phyloP scores from a whole-genome alignment of 495 filamentous ascomycete genomes.

The Penicillium maclennaniae region DNA sequence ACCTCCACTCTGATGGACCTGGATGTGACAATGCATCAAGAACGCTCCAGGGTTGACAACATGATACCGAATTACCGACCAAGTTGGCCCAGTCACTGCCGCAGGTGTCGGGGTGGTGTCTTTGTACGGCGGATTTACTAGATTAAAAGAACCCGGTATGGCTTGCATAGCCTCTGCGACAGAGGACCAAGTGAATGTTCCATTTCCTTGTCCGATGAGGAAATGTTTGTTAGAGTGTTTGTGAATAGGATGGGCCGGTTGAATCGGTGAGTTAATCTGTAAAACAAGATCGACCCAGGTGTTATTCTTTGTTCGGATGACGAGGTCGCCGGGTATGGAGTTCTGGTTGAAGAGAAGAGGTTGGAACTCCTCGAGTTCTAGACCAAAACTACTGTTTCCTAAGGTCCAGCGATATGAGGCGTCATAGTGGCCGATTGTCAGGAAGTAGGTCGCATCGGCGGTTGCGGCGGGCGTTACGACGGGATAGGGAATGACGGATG shows the following conservation, averaged over 20 bases:
- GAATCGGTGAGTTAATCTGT: constrained; percentile 27
- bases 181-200: constrained; percentile 45
- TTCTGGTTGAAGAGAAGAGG: constrained; percentile 48
- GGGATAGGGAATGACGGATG: constrained; percentile 39
- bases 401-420: constrained; percentile 47
- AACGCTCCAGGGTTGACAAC: constrained; percentile 56
- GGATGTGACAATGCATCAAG: constrained; percentile 59
- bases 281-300: constrained; percentile 59
- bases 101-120: constrained; percentile 47
- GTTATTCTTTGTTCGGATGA: constrained; percentile 48
- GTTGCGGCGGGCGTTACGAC: constrained; percentile 30
- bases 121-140: constrained; percentile 48
- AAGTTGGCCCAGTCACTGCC: constrained; percentile 31
- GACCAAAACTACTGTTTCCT: constrained; percentile 33
- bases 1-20: constrained; percentile 53
- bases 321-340: constrained; percentile 34
- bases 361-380: constrained; percentile 33
- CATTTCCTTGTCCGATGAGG: constrained; percentile 49
- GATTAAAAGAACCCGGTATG: constrained; percentile 49
- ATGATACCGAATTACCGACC: constrained; percentile 55
- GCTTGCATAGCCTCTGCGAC: constrained; percentile 49
- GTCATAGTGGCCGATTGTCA: constrained; percentile 34
- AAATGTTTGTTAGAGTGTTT: constrained; percentile 61
- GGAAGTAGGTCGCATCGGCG: constrained; percentile 38
- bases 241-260: constrained; percentile 55